Evolutionary conservation across 306 rosid species (phyloP).

Genomic region (Cucumis hystrix): DNA sequence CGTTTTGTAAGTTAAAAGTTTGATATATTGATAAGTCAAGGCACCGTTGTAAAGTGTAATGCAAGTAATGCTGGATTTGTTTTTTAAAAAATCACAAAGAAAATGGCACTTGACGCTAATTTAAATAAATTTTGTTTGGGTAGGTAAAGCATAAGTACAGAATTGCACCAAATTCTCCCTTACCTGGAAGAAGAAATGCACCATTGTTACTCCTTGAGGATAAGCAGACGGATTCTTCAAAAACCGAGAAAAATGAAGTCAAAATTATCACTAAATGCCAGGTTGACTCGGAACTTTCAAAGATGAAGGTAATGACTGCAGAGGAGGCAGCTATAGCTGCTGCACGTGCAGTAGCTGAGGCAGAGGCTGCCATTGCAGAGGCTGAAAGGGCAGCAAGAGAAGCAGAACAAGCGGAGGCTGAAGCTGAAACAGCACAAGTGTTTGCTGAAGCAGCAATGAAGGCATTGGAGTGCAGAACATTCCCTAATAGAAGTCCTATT

Average conservation of each 20-base stretch:
- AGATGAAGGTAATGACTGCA: constrained; percentile 66
- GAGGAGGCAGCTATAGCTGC: constrained; percentile 87
- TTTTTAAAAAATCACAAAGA: neutral
- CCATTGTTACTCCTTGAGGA: constrained; percentile 35
- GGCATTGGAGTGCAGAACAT: constrained; percentile 62
- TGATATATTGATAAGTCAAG: no score
- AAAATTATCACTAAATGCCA: constrained; percentile 47
- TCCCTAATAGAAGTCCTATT: constrained; percentile 10
- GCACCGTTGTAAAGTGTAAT: neutral
- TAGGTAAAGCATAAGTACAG: constrained; percentile 77
- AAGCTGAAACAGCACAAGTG: constrained; percentile 84
- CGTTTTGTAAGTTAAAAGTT: no score
- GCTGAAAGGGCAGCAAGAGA: constrained; percentile 91
- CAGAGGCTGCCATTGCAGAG: constrained; percentile 82
- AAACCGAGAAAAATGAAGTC: constrained; percentile 33
- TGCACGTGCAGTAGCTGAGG: constrained; percentile 86
- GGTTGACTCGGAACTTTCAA: constrained; percentile 60
- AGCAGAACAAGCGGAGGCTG: constrained; percentile 89
- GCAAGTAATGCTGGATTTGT: neutral
- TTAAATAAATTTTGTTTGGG: constrained; percentile 11
- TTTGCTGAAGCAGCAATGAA: constrained; percentile 87
- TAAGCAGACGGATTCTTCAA: constrained; percentile 40
- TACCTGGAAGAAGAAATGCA: constrained; percentile 54
- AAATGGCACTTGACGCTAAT: neutral
- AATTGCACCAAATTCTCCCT: constrained; percentile 34